Evolutionary conservation across 805 yeast species (phyloP).

Genomic region (Lipomyces chichibuensis): DNA sequence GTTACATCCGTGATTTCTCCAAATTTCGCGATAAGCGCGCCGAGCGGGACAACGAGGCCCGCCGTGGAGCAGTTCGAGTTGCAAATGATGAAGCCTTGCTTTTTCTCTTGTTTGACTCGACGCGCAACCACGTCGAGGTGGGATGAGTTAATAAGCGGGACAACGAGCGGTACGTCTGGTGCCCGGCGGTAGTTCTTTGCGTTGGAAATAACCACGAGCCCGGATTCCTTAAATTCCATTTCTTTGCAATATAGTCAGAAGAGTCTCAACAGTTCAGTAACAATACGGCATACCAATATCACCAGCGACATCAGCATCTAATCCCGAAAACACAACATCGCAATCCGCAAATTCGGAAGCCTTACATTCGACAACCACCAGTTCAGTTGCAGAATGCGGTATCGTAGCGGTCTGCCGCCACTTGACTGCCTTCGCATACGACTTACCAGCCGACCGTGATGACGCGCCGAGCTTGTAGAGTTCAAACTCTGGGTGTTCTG

Average conservation of each 20-base stretch:
- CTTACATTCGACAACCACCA: slow-evolving; percentile 77
- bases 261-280: background rate
- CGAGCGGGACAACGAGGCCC: slow-evolving; percentile 93
- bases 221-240: slow-evolving; percentile 76
- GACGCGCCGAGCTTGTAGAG: slow-evolving; percentile 89
- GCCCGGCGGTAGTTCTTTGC: slow-evolving; percentile 95
- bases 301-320: slow-evolving; percentile 93
- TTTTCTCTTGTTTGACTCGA: slow-evolving; percentile 53
- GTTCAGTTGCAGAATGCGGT: slow-evolving; percentile 65
- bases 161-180: slow-evolving; percentile 84
- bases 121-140: slow-evolving; percentile 76
- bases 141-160: slow-evolving; percentile 92
- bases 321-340: slow-evolving; percentile 92
- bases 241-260: slow-evolving; percentile 48
- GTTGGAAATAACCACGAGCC: slow-evolving; percentile 84
- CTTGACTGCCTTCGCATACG: slow-evolving; percentile 78
- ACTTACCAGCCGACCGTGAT: slow-evolving; percentile 87
- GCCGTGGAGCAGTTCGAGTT: slow-evolving; percentile 99
- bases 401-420: slow-evolving; percentile 92
- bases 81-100: slow-evolving; percentile 85
- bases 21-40: slow-evolving; percentile 85
- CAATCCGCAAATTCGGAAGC: slow-evolving; percentile 79
- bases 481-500: slow-evolving; percentile 89
- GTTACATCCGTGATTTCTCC: slow-evolving; percentile 89
- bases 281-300: slow-evolving; percentile 51